Conservation (phyloP, 2,329 filamentous ascomycete species). For the Cryphonectria parasitica region DNA sequence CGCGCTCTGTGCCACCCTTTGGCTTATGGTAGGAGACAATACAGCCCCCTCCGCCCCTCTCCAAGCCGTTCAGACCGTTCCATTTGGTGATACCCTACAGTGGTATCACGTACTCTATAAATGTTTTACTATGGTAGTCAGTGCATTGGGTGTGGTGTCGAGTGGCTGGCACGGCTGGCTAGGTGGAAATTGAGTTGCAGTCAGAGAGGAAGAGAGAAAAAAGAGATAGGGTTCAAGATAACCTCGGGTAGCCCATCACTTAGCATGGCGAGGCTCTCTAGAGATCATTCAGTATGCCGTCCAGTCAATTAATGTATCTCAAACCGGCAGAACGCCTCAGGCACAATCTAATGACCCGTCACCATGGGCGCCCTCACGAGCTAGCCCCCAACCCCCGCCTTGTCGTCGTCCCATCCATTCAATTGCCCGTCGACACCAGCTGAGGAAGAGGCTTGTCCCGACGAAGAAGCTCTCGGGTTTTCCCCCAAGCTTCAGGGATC, state of each 20-base stretch:
- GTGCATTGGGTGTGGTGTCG: not conserved
- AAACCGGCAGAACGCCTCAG: not conserved
- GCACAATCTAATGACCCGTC: not conserved
- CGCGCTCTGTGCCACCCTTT: not conserved
- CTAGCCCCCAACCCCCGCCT: not conserved
- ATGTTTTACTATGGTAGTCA: not conserved
- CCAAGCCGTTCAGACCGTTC: not conserved
- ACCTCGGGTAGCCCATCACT: not conserved
- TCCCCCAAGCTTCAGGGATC: not conserved
- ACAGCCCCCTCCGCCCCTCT: not conserved
- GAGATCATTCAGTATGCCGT: not conserved
- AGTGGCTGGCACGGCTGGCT: not conserved
- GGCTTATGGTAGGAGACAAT: not conserved
- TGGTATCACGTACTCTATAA: not conserved
- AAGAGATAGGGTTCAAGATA: not conserved
- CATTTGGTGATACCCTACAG: not conserved
- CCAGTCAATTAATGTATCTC: too few species aligned
- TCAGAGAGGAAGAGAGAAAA: not conserved
- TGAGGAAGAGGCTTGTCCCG: not conserved
- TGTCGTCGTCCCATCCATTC: too few species aligned
- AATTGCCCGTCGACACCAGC: too few species aligned
- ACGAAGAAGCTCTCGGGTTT: not conserved
- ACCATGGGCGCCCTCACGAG: not conserved
- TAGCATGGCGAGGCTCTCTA: not conserved
- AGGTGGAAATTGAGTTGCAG: not conserved